phyloP scores from a whole-genome alignment of 129 eudicot genomes.

The Centella asiatica region DNA sequence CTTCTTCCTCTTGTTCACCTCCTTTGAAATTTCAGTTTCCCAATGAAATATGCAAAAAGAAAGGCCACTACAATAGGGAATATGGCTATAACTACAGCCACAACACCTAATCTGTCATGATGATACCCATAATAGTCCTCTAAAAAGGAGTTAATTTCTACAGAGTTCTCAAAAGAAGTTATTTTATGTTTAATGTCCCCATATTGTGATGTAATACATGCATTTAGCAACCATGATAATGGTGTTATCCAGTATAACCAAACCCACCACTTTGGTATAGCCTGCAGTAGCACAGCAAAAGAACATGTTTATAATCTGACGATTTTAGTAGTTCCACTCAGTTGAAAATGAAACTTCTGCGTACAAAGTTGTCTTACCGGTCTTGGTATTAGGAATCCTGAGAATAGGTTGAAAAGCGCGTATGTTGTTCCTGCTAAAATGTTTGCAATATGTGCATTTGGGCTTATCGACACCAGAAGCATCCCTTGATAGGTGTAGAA shows the following conservation, averaged over 20 bases:
- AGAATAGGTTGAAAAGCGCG: slow-evolving; percentile 11
- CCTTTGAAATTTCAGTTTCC: slow-evolving; percentile 14
- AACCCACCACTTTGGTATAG: slow-evolving; percentile 18
- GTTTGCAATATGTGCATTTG: neutral
- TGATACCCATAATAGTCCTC: slow-evolving; percentile 17
- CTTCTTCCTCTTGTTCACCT: neutral
- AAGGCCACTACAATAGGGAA: slow-evolving; percentile 15
- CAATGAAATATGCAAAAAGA: slow-evolving; percentile 13
- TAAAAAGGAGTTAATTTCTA: slow-evolving; percentile 11
- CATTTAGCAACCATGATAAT: slow-evolving; percentile 19
- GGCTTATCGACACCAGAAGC: slow-evolving; percentile 12
- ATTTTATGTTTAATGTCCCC: slow-evolving; percentile 17
- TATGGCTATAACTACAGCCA: neutral
- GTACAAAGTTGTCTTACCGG: slow-evolving; percentile 1
- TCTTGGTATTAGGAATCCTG: slow-evolving; percentile 19
- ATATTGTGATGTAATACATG: slow-evolving; percentile 16
- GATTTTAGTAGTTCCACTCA: too few relatives aligned
- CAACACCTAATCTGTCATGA: slow-evolving; percentile 10
- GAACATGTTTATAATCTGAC: too few relatives aligned
- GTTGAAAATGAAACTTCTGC: too few relatives aligned
- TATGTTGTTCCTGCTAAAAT: neutral
- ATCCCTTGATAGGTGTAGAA: slow-evolving; percentile 23
- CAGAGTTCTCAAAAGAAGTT: neutral
- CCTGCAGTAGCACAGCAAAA: slow-evolving; percentile 5
- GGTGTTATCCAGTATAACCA: slow-evolving; percentile 23